Conservation (phyloP, 345 rosid genomes). For the Aquilaria yunnanensis region DNA sequence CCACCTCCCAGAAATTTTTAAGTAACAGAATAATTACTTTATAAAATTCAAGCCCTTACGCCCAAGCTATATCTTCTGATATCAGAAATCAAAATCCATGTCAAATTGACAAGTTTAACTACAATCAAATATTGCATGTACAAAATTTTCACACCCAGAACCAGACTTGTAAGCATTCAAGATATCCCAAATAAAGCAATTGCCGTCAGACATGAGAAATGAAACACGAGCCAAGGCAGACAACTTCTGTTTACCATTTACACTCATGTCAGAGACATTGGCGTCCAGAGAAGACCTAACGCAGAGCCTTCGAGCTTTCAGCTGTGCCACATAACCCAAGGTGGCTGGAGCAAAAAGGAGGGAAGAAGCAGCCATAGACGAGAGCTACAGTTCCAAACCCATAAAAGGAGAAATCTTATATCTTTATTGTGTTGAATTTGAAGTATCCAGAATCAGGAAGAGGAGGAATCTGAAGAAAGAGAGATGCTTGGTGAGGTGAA, state of each 20-base stretch:
- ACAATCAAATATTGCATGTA: too few species aligned
- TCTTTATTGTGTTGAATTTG: too few species aligned
- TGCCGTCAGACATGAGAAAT: background rate
- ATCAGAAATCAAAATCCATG: background rate
- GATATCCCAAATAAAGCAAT: constrained; percentile 13
- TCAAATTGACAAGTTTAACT: background rate
- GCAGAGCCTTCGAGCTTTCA: constrained; percentile 32
- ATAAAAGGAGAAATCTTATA: background rate
- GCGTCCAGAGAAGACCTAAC: constrained; percentile 69
- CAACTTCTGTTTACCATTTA: constrained; percentile 49
- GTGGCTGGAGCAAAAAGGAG: constrained; percentile 56
- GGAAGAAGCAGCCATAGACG: constrained; percentile 67
- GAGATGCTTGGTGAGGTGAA: constrained; percentile 13
- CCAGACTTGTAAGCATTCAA: background rate
- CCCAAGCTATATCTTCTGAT: too few species aligned
- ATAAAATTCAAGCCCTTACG: too few species aligned
- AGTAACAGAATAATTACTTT: too few species aligned
- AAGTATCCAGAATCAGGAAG: background rate
- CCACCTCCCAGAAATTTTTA: too few species aligned
- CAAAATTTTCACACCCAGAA: constrained; percentile 20
- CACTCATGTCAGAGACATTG: constrained; percentile 89
- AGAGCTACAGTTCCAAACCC: background rate
- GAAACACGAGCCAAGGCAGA: background rate
- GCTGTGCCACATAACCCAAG: constrained; percentile 28
- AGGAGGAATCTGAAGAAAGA: constrained; percentile 6